A percentile compares a stretch with the other conserved stretches of the same genome.
Evolutionary conservation across 169 alveolate genomes (phyloP).

Genomic region (Perkinsus marinus): DNA sequence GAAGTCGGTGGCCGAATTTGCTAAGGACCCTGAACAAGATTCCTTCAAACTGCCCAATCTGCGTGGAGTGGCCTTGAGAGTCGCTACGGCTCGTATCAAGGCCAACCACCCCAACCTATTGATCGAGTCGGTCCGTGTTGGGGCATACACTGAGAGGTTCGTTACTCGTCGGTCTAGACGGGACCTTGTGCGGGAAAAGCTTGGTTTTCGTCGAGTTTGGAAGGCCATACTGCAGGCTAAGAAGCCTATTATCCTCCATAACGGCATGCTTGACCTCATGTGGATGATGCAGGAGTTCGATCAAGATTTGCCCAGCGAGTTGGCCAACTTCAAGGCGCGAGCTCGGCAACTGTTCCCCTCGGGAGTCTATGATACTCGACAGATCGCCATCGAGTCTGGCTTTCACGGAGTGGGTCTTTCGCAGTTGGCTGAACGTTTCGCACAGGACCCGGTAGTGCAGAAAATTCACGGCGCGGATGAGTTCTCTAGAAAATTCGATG

Average conservation of each 20-base stretch:
- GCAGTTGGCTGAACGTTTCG: neutral
- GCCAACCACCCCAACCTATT: neutral
- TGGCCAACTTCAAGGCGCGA: neutral
- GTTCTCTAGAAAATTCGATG: neutral
- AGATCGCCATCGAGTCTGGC: neutral
- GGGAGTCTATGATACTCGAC: neutral
- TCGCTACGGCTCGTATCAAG: neutral
- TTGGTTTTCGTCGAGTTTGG: neutral
- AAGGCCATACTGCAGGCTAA: neutral
- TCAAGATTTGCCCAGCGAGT: neutral
- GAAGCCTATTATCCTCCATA: neutral
- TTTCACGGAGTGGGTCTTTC: neutral
- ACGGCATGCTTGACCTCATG: neutral
- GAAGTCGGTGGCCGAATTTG: neutral
- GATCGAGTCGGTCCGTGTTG: neutral
- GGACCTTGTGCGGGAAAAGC: neutral
- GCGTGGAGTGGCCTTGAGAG: neutral
- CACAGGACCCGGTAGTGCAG: neutral
- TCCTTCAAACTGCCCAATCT: neutral
- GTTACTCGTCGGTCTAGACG: neutral
- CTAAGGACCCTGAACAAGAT: neutral
- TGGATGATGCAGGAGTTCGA: neutral
- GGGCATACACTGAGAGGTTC: neutral
- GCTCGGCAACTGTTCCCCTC: neutral
- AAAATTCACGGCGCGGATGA: neutral